phyloP scores from a whole-genome alignment of 805 yeast genomes.

The Isabelozyma rhagii region DNA sequence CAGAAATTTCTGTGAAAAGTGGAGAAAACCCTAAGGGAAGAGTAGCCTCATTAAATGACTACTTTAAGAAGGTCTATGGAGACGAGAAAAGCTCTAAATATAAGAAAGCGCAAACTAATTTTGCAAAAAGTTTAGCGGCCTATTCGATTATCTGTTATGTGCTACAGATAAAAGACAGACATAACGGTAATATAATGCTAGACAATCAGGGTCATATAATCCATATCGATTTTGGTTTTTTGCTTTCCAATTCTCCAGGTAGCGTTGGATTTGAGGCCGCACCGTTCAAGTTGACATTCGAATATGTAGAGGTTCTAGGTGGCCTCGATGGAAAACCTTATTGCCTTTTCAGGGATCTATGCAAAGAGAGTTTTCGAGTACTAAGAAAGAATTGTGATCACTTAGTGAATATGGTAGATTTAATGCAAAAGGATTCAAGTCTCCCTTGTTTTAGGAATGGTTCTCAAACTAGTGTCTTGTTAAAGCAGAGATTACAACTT shows the following conservation, averaged over 20 bases:
- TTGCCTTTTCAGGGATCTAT: conserved; percentile 54
- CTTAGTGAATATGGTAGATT: conserved; percentile 77
- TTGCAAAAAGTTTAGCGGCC: conserved; percentile 83
- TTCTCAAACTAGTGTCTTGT: conserved; percentile 70
- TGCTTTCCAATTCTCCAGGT: conserved; percentile 93
- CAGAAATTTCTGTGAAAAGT: conserved; percentile 63
- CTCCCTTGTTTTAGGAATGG: conserved; percentile 93
- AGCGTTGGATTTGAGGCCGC: conserved; percentile 97
- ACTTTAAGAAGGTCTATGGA: conserved; percentile 77
- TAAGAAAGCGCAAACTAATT: conserved; percentile 77
- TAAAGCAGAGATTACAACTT: conserved; percentile 79
- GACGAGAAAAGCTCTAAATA: conserved; percentile 50
- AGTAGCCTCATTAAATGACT: conserved; percentile 73
- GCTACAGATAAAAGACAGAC: conserved; percentile 92
- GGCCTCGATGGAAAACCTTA: conserved; percentile 67
- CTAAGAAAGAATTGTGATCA: conserved; percentile 72
- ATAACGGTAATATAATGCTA: conserved; percentile 95
- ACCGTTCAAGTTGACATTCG: conserved; percentile 88
- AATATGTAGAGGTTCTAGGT: conserved; percentile 84
- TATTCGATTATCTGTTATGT: conserved; percentile 89
- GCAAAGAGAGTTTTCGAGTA: conserved; percentile 71
- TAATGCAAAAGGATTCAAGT: conserved; percentile 89
- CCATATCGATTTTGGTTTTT: conserved; percentile 93
- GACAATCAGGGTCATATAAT: conserved; percentile 94
- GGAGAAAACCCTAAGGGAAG: conserved; percentile 71